phyloP scores from a whole-genome alignment of 2,329 filamentous ascomycete genomes.

The Xylogone sp. region DNA sequence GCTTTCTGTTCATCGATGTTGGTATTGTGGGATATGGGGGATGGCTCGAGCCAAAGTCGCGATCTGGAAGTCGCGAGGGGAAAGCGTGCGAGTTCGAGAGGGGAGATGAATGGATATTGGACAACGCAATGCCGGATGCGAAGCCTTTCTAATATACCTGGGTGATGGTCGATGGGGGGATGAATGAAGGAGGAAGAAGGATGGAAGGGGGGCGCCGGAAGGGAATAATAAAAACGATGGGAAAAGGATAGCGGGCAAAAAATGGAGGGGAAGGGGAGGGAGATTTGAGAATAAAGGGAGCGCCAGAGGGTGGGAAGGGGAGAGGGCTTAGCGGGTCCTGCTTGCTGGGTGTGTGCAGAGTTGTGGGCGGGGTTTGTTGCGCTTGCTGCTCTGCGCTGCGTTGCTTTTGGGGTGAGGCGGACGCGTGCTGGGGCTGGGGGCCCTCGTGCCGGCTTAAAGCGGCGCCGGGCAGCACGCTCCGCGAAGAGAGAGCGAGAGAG shows the following conservation, averaged over 20 bases:
- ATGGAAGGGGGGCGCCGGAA: constrained; percentile 6
- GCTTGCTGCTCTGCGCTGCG: background rate
- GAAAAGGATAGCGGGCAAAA: constrained; percentile 12
- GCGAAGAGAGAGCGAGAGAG: background rate
- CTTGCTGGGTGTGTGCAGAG: background rate
- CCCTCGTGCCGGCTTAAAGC: background rate
- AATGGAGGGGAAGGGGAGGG: constrained; percentile 19
- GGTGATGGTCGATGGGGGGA: constrained; percentile 25
- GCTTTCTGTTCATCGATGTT: constrained; percentile 52
- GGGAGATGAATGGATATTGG: constrained; percentile 10
- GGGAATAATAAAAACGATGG: too few species aligned
- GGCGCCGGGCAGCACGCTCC: background rate
- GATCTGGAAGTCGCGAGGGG: constrained; percentile 18
- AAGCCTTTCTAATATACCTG: too few species aligned
- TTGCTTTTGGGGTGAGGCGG: background rate
- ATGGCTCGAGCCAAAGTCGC: constrained; percentile 26
- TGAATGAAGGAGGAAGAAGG: constrained; percentile 17
- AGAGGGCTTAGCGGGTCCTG: constrained; percentile 10
- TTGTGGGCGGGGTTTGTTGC: background rate
- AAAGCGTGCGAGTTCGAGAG: constrained; percentile 17
- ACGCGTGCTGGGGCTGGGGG: background rate
- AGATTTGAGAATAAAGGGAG: constrained; percentile 16
- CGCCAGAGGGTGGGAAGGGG: constrained; percentile 15
- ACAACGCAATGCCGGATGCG: constrained; percentile 22
- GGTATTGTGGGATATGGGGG: constrained; percentile 34